Percentiles rank a stretch among this genome's conserved stretches.
Conservation (phyloP, 306 rosid genomes). For the Vicia sativa region DNA sequence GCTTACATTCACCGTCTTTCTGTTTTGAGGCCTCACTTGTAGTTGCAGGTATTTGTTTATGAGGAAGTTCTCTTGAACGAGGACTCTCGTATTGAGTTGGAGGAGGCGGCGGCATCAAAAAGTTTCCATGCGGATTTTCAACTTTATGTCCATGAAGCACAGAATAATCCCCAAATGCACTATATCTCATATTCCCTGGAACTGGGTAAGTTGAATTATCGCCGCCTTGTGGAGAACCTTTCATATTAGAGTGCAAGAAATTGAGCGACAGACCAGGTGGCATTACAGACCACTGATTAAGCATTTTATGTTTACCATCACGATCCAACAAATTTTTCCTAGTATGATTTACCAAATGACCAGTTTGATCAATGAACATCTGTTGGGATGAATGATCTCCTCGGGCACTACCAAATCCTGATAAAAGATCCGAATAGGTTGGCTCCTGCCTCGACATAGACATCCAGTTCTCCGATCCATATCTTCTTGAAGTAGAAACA, state of each 20-base stretch:
- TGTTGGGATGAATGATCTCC: conserved; percentile 49
- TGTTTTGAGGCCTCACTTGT: conserved; percentile 52
- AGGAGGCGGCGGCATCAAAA: conserved; percentile 74
- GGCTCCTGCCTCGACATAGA: conserved; percentile 71
- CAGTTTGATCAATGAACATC: conserved; percentile 50
- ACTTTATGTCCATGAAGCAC: conserved; percentile 58
- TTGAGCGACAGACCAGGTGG: conserved; percentile 64
- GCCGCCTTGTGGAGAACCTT: conserved; percentile 54
- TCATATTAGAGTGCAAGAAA: conserved; percentile 58
- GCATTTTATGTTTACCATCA: conserved; percentile 65
- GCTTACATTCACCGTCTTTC: conserved; percentile 75
- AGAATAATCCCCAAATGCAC: conserved; percentile 56
- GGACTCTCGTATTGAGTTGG: conserved; percentile 55
- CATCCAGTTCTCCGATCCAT: conserved; percentile 66
- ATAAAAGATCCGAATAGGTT: conserved; percentile 74
- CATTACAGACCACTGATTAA: conserved; percentile 57
- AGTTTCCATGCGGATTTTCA: conserved; percentile 61
- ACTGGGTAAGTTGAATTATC: conserved; percentile 48
- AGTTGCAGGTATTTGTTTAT: conserved; percentile 41
- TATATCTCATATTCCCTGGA: conserved; percentile 55
- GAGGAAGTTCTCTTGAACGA: conserved; percentile 50
- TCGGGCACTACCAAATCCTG: conserved; percentile 70
- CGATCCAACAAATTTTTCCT: conserved; percentile 57
- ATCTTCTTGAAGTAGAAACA: conserved; percentile 68
- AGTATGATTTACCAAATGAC: conserved; percentile 43